Percentiles rank a stretch among this genome's conserved stretches.
Evolutionary conservation across 2,329 filamentous ascomycete genomes (phyloP).

Genomic region (Trichoderma oligosporum): DNA sequence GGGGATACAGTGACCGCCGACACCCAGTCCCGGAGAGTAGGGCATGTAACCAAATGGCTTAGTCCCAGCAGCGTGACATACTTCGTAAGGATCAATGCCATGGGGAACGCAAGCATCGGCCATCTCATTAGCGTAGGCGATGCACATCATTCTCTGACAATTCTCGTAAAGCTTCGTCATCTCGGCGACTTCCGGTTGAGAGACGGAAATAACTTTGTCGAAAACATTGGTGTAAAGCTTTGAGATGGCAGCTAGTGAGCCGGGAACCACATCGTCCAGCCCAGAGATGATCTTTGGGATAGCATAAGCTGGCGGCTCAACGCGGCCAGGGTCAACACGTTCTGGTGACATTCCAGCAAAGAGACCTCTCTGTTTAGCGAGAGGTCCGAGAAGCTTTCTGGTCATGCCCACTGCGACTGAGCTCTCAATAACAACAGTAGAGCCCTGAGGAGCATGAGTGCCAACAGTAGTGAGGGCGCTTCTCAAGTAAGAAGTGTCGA

Average conservation of each 20-base stretch:
- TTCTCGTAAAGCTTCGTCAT: conserved; percentile 59
- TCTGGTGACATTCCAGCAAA: conserved; percentile 51
- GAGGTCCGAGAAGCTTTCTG: conserved; percentile 44
- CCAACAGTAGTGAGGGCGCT: conserved; percentile 43
- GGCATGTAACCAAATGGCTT: conserved; percentile 53
- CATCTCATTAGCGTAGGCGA: conserved; percentile 56
- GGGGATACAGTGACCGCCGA: conserved; percentile 55
- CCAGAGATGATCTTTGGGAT: conserved; percentile 55
- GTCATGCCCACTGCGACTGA: conserved; percentile 55
- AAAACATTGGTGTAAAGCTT: conserved; percentile 47
- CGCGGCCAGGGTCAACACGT: conserved; percentile 50
- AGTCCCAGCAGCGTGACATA: conserved; percentile 45
- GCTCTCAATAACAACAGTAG: conserved; percentile 50
- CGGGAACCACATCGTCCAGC: conserved; percentile 44
- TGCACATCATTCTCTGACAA: conserved; percentile 53
- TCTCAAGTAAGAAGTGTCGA: conserved; percentile 46
- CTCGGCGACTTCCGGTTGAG: conserved; percentile 52
- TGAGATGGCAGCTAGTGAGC: conserved; percentile 43
- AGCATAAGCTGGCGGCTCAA: conserved; percentile 35
- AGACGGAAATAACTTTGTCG: conserved; percentile 46
- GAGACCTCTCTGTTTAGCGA: conserved; percentile 41
- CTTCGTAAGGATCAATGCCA: conserved; percentile 49
- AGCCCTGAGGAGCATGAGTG: conserved; percentile 40
- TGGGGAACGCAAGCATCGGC: conserved; percentile 47
- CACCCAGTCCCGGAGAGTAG: conserved; percentile 45